phyloP scores from a whole-genome alignment of 306 rosid genomes.

The Hippophae tibetana region DNA sequence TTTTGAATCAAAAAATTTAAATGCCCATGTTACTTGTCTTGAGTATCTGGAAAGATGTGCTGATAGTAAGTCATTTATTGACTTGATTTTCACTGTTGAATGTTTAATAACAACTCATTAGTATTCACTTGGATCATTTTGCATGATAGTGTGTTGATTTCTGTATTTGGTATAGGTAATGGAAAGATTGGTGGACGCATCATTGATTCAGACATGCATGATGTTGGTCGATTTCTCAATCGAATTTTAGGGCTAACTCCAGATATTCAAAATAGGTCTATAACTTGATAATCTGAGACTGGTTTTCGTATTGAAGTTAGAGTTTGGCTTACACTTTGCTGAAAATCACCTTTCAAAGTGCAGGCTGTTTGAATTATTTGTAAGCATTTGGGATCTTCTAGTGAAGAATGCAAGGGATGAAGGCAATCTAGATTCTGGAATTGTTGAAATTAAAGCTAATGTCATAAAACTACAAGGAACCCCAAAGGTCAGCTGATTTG shows the following conservation, averaged over 20 bases:
- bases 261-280: slow-evolving; percentile 81
- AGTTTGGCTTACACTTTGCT: slow-evolving; percentile 22
- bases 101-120: neutral
- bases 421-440: slow-evolving; percentile 95
- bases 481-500: slow-evolving; percentile 61
- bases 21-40: neutral
- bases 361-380: slow-evolving; percentile 88
- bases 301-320: slow-evolving; percentile 18
- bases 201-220: slow-evolving; percentile 92
- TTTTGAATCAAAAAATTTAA: neutral
- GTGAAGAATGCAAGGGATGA: slow-evolving; percentile 88
- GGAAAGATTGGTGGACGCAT: slow-evolving; percentile 73
- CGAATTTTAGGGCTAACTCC: slow-evolving; percentile 91
- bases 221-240: slow-evolving; percentile 94
- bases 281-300: slow-evolving; percentile 16
- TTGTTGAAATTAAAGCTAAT: slow-evolving; percentile 92
- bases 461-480: slow-evolving; percentile 71
- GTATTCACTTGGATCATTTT: neutral
- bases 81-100: neutral
- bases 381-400: slow-evolving; percentile 86
- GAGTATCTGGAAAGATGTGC: too few species aligned
- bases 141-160: slow-evolving; percentile 13
- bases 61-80: neutral
- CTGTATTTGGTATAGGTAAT: slow-evolving; percentile 40
- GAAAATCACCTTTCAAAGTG: slow-evolving; percentile 11